Evolutionary conservation across 2,329 filamentous ascomycete genomes (phyloP).

Genomic region (Cercospora nicotianae): DNA sequence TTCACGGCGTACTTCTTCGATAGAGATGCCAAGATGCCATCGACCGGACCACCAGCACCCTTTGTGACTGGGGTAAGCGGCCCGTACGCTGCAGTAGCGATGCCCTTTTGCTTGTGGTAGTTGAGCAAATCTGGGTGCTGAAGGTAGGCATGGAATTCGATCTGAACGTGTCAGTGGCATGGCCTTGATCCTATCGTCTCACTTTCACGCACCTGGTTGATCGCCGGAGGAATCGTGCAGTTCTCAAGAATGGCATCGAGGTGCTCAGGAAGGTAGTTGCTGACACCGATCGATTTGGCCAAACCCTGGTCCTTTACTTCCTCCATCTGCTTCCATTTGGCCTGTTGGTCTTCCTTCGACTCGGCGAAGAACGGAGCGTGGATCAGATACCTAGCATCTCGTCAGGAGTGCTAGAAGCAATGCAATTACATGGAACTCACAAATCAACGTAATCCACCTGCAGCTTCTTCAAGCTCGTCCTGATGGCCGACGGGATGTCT

Average conservation of each 20-base stretch:
- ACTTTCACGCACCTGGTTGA: constrained; percentile 54
- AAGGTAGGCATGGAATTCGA: constrained; percentile 68
- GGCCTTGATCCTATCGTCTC: neutral
- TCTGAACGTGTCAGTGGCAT: constrained; percentile 30
- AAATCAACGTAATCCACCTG: constrained; percentile 63
- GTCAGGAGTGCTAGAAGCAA: neutral
- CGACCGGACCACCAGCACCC: constrained; percentile 57
- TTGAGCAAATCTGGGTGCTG: constrained; percentile 60
- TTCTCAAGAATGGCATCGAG: constrained; percentile 56
- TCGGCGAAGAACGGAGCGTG: constrained; percentile 61
- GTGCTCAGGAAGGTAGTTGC: constrained; percentile 59
- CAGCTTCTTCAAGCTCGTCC: constrained; percentile 59
- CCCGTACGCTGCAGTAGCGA: constrained; percentile 51
- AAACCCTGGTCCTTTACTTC: constrained; percentile 57
- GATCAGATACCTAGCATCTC: constrained; percentile 51
- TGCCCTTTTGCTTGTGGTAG: constrained; percentile 53
- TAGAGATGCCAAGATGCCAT: constrained; percentile 52
- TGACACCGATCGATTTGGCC: constrained; percentile 62
- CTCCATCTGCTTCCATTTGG: constrained; percentile 62
- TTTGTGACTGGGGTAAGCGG: constrained; percentile 55
- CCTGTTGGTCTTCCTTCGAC: constrained; percentile 55
- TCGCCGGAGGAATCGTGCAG: constrained; percentile 58
- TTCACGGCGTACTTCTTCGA: constrained; percentile 63
- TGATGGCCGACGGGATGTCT: constrained; percentile 58
- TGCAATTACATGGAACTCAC: constrained; percentile 37